Base-by-base conservation (phyloP, 2,329 filamentous ascomycete species). In the Gnomoniopsis smithogilvyi region DNA sequence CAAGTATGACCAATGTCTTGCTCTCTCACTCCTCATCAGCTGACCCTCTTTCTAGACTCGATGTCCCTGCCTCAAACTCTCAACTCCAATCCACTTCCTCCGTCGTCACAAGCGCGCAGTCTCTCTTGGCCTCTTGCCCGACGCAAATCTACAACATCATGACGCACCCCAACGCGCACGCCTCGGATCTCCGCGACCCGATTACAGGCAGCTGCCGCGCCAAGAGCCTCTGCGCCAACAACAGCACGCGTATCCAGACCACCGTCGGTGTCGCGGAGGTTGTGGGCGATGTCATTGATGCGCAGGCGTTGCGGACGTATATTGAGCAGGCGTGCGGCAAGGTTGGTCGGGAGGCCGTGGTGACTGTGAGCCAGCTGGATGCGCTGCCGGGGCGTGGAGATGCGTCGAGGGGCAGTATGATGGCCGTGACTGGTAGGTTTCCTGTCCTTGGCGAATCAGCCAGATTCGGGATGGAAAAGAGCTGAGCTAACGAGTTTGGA, bases 121-220 rank as follows among this genome's bases (percentile, higher is more conserved):
- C 74, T n/a, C 69, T 86, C 53, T 82, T 96, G 26, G 77, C 79
- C 43, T 73, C 75, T 56, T 96, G 92, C 73, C 88, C 89, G 2
- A 92, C 90, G 21, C 81, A 86, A 53, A 83, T 83, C 66, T 96
- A 96, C 75, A 77, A 96, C 59, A 72, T 97, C 64, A 82, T 96
- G 62, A 84, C 86, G 33, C 92, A 96, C 70, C 87, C 90, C 12
- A 89, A 89, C 65, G 80, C 92, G 58, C 86, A 87, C 65, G 82
- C 86, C 46, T 78, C 80, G 63, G 91, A 96, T 72, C 86, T 94
- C 67, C 74, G 76, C 64, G 75, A 77, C 60, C 68, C 66, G 70
- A 74, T 73, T 70, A 62, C 64, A 73, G 69, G 75, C 14, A 77
- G 63, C 60, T 78, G 78, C 78, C 65, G 83, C 79, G 68, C 82